phyloP scores from a whole-genome alignment of 106 monocot species.

The Dendrobium chrysotoxum region DNA sequence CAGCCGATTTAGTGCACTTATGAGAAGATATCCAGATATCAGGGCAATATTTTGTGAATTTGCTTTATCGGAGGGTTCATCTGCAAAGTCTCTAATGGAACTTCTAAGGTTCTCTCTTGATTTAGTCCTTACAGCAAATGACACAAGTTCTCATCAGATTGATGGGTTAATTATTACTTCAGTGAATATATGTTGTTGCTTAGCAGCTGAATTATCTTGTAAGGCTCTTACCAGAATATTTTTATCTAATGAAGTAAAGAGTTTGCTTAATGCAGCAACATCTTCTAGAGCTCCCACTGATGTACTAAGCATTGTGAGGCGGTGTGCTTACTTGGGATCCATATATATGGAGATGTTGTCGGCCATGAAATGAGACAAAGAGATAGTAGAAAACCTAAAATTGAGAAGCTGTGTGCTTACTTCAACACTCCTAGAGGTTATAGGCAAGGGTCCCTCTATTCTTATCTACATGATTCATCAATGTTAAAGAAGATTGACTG shows the following conservation, averaged over 20 bases:
- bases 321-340: no score
- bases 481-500: constrained; percentile 13
- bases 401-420: constrained; percentile 53
- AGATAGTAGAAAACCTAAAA: constrained; percentile 25
- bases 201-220: constrained; percentile 32
- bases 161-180: constrained; percentile 63
- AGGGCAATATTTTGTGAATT: constrained; percentile 94
- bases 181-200: constrained; percentile 50
- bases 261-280: constrained; percentile 41
- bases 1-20: constrained; percentile 57
- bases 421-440: constrained; percentile 78
- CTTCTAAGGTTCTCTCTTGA: constrained; percentile 42
- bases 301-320: constrained; percentile 49
- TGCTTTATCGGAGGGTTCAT: constrained; percentile 70
- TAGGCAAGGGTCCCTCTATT: constrained; percentile 54
- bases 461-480: constrained; percentile 55
- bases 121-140: constrained; percentile 41
- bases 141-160: constrained; percentile 42
- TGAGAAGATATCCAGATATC: constrained; percentile 75
- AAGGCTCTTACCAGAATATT: constrained; percentile 51
- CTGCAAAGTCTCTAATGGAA: constrained; percentile 61
- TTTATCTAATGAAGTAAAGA: constrained; percentile 40
- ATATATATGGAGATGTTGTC: background rate
- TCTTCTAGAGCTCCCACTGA: constrained; percentile 48
- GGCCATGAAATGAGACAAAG: background rate